Conservation (phyloP, 2,329 filamentous ascomycete species). For the Botrytis squamosa region DNA sequence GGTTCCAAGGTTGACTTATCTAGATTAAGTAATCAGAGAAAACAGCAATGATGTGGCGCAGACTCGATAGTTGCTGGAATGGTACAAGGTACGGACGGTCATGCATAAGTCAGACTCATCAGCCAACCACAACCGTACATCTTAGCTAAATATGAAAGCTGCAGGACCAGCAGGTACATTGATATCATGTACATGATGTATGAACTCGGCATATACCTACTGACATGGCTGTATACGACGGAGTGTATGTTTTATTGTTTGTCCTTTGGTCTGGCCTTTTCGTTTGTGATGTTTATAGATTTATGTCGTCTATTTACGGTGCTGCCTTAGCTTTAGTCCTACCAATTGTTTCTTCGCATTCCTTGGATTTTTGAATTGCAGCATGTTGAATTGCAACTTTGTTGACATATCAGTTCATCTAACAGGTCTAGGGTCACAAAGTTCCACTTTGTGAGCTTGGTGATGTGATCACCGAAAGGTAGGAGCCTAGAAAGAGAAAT, state of each 20-base stretch:
- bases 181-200: background rate
- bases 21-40: background rate
- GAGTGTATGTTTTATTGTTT: background rate
- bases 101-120: background rate
- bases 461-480: background rate
- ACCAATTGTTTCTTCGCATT: background rate
- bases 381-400: background rate
- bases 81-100: background rate
- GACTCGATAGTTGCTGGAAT: background rate
- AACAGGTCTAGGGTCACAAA: background rate
- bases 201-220: background rate
- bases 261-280: background rate
- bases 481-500: background rate
- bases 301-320: background rate
- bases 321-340: background rate
- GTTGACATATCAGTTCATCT: too few relatives aligned
- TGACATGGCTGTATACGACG: background rate
- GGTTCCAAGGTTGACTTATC: background rate
- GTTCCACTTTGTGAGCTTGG: background rate
- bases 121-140: background rate
- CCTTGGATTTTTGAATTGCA: background rate
- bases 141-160: constrained; percentile 9
- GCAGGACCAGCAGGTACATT: constrained; percentile 1
- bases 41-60: constrained; percentile 2
- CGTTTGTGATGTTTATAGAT: background rate